Evolutionary conservation across 2,329 filamentous ascomycete genomes (phyloP), one percentile per base, ranked within the genome.

Genomic region (Stachybotrys echinatus): DNA sequence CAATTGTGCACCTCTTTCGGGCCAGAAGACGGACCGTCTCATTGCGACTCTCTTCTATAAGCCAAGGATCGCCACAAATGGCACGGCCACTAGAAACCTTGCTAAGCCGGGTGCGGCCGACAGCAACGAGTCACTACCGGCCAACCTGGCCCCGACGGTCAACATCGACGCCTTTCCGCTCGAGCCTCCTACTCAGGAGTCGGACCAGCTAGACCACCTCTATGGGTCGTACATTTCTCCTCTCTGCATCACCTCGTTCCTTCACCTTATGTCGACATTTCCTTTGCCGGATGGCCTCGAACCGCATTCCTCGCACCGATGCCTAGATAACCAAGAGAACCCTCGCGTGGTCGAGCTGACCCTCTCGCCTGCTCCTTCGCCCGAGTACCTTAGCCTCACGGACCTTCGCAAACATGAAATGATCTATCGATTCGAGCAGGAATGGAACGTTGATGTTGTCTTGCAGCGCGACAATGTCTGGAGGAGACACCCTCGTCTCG

Each of bases 361-460:
- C 0, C 74, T 89, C 48, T 77, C 80, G 2, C 81, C 85, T 0
- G 76, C 78, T 0, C 83, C 82, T 1, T 74, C 78, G 10, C 72
- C 76, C 2, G 77, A 82, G 59, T 89, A 87, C 68, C 68, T 88
- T 60, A 73, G 83, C 61, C 61, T 92, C 18, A 72, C 77, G 3
- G 87, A 91, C 57, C 72, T 95, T 58, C 81, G 88, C 55, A 88
- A 88, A 62, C 86, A 95, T 65, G 88, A 92, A 70, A 81, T 84
- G 52, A 84, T 95, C 52, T 90, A 88, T 73, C 80, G 84, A 18
- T 95, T 95, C 61, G 89, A 95, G 77, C 81, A 84, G 54, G 88
- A 92, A 66, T 95, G 89, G 89, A 92, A 91, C 61, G 85, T 94
- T 39, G 89, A 95, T 67, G 86, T 92, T 14, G 81, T 88, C 19